Percentiles rank a stretch among this genome's conserved stretches.
Conservation (phyloP, 2,329 filamentous ascomycete genomes). For the Aureobasidium sp. region DNA sequence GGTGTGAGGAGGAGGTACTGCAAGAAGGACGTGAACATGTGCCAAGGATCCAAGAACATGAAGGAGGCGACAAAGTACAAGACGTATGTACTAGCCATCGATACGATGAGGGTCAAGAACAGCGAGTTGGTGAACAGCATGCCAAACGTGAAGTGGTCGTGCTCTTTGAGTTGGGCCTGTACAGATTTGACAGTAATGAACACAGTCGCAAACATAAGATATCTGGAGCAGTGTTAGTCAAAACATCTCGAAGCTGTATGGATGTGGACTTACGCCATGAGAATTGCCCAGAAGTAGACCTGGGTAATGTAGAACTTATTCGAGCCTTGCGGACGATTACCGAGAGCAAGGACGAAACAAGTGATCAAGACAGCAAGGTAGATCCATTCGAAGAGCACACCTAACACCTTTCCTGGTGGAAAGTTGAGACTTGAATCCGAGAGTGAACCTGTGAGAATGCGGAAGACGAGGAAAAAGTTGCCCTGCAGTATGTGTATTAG, state of each 20-base stretch:
- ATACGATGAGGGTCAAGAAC: conserved; percentile 91
- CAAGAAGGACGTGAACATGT: conserved; percentile 90
- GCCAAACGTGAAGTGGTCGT: conserved; percentile 57
- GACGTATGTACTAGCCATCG: conserved; percentile 82
- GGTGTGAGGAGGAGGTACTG: conserved; percentile 94
- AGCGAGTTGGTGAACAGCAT: conserved; percentile 78
- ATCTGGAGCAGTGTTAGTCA: conserved; percentile 39
- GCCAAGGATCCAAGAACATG: conserved; percentile 96
- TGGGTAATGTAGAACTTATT: conserved; percentile 92
- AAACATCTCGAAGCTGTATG: neutral
- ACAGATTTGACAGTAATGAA: conserved; percentile 90
- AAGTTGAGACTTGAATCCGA: conserved; percentile 63
- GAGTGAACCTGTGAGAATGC: conserved; percentile 84
- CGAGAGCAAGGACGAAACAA: conserved; percentile 89
- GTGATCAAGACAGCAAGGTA: conserved; percentile 88
- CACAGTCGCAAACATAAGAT: conserved; percentile 88
- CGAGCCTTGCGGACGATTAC: conserved; percentile 89
- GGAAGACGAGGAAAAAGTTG: conserved; percentile 99
- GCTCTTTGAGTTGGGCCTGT: conserved; percentile 55
- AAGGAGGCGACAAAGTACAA: conserved; percentile 88
- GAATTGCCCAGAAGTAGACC: conserved; percentile 95
- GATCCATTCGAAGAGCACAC: conserved; percentile 90
- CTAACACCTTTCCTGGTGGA: conserved; percentile 67
- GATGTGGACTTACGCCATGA: conserved; percentile 65
- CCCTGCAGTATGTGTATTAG: conserved; percentile 37